Evolutionary conservation across 1,139 yeast species (phyloP).

Genomic region (Zygosaccharomyces sapae): DNA sequence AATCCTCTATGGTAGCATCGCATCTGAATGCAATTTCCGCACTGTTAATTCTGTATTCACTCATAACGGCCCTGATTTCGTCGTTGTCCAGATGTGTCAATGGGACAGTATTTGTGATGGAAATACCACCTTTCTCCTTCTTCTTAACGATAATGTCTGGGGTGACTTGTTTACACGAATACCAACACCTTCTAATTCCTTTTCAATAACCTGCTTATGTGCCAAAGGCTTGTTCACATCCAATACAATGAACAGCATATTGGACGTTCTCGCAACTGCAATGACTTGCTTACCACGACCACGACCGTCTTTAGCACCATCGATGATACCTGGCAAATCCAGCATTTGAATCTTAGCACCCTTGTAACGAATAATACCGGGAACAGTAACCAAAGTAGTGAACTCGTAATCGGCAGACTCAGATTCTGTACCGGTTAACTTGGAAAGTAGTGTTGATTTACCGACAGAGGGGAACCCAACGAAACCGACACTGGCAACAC

Average conservation of each 20-base stretch:
- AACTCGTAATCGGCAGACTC: conserved; percentile 98
- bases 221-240: conserved; percentile 95
- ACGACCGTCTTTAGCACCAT: conserved; percentile 98
- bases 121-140: conserved; percentile 94
- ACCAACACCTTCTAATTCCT: conserved; percentile 95
- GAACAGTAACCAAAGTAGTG: conserved; percentile 95
- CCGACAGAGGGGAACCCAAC: conserved; percentile 99
- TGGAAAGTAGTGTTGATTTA: conserved; percentile 78
- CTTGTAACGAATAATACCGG: conserved; percentile 90
- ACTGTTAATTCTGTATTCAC: conserved; percentile 88
- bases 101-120: conserved; percentile 89
- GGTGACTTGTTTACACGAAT: conserved; percentile 87
- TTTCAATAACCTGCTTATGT: conserved; percentile 88
- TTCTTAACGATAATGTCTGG: conserved; percentile 88
- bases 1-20: conserved; percentile 95
- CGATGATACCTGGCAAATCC: conserved; percentile 97
- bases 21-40: conserved; percentile 97
- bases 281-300: conserved; percentile 99
- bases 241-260: conserved; percentile 82
- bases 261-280: conserved; percentile 96
- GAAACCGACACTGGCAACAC: conserved; percentile 94
- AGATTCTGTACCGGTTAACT: conserved; percentile 90
- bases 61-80: conserved; percentile 92
- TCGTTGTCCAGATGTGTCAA: conserved; percentile 86
- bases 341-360: conserved; percentile 98